These are phyloP conservation scores for Phytopythium vexans DNA, from an alignment of 352 stramenopile genomes.

Conservation along the genomic window DNA sequence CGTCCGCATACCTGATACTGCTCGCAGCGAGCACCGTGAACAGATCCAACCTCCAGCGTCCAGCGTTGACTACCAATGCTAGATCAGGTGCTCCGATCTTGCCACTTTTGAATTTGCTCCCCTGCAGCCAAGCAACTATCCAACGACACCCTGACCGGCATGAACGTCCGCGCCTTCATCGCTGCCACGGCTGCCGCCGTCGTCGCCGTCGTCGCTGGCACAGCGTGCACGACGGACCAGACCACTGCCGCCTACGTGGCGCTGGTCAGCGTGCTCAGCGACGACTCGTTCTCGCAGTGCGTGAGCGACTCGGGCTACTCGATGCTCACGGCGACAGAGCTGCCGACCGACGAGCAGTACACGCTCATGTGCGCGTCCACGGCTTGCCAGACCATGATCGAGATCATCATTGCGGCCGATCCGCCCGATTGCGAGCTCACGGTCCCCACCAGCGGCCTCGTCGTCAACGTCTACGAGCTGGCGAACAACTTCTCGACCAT, in stretches of 20 bases:
- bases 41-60: too few relatives aligned
- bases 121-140: too few relatives aligned
- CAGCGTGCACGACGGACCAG: conserved; percentile 13
- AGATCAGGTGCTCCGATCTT: too few relatives aligned
- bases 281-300: conserved; percentile 21
- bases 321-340: conserved; percentile 18
- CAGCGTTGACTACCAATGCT: too few relatives aligned
- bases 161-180: conserved; percentile 15
- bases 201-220: conserved; percentile 12
- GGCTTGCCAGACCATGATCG: conserved; percentile 20
- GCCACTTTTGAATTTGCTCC: too few relatives aligned
- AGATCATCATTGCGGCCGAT: conserved; percentile 11
- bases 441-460: conserved; percentile 17
- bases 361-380: conserved; percentile 21
- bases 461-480: conserved; percentile 22
- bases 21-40: too few relatives aligned
- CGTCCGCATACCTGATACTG: too few relatives aligned
- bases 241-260: conserved; percentile 25
- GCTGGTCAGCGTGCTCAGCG: conserved; percentile 18
- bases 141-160: background rate
- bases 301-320: conserved; percentile 25
- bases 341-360: conserved; percentile 22
- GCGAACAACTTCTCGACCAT: conserved; percentile 16
- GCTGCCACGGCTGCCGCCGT: conserved; percentile 13
- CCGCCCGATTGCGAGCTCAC: conserved; percentile 20